phyloP scores from a whole-genome alignment of 2,329 filamentous ascomycete genomes.

The Harringtonia lauricola region DNA sequence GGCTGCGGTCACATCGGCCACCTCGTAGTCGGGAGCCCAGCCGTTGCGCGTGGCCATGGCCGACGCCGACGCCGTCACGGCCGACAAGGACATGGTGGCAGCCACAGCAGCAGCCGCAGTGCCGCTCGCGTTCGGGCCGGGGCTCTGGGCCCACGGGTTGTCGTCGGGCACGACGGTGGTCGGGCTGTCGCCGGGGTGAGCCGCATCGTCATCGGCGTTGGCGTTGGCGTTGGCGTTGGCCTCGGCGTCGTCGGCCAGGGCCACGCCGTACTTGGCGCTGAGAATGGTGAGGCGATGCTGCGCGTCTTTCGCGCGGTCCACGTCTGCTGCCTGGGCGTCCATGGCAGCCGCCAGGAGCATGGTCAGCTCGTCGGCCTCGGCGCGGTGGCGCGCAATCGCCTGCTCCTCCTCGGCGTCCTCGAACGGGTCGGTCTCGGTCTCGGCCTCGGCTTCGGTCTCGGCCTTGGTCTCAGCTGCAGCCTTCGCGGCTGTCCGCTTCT shows the following conservation, averaged over 20 bases:
- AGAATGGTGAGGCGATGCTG: slow-evolving; percentile 31
- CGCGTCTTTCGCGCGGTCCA: not conserved
- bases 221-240: not conserved
- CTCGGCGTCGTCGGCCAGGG: slow-evolving; percentile 7
- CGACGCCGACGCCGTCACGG: slow-evolving; percentile 17
- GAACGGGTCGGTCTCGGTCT: not conserved
- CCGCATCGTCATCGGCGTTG: slow-evolving; percentile 13
- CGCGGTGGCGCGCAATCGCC: slow-evolving; percentile 22
- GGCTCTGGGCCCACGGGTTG: not conserved
- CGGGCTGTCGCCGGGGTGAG: not conserved
- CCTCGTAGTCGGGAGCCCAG: slow-evolving; percentile 21
- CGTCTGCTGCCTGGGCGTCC: slow-evolving; percentile 19
- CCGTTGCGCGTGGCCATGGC: slow-evolving; percentile 15
- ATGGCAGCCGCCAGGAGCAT: slow-evolving; percentile 30
- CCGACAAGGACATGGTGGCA: not conserved
- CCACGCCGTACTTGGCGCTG: slow-evolving; percentile 35
- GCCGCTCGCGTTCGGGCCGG: too few species aligned
- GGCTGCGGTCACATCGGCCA: slow-evolving; percentile 38
- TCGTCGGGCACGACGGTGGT: not conserved
- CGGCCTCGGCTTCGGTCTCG: slow-evolving; percentile 10
- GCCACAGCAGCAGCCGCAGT: not conserved
- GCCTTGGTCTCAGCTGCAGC: slow-evolving; percentile 4
- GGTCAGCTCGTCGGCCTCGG: slow-evolving; percentile 33
- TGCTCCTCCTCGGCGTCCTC: slow-evolving; percentile 8
- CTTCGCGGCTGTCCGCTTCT: slow-evolving; percentile 1